Base-by-base conservation (phyloP, 805 yeast genomes). In the Tetrapisispora phaffii region DNA sequence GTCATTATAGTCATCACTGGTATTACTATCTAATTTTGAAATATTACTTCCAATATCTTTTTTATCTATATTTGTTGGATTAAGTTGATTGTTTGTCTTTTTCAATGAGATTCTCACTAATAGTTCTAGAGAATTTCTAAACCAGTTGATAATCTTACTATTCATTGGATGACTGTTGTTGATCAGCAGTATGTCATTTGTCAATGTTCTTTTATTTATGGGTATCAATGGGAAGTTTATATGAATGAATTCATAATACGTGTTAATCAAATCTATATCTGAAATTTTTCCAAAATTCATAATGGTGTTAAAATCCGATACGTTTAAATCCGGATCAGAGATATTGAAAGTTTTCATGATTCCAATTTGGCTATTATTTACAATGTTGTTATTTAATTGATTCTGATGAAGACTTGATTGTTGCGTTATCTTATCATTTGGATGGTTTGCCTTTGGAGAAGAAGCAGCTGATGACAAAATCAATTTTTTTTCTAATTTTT, bases 161-260 rank as follows among this genome's bases (percentile, higher is more conserved):
- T 66, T 58, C 38, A 60, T 47, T 41, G 60, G 63, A 46, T 58
- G 63, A 28, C 66, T 53, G 21, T 56, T 44, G 53, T 55, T 60
- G 8, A 62, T 49, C 16, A 62, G 31, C 31, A 62, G 40, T 12
- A 61, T 50, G 19, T 59, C 63, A 41, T 59, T 57, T 2, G 59
- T 60, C 32, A 63, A 47, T 2, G 66, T 59, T 40, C 49, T 49
- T 42, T 60, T 61, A 47, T 67, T 68, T 31, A 68, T 43, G 2
- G 72, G 72, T 16, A 69, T 55, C 0, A 67, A 53, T 32, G 71
- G 66, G 51, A 69, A 61, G 9, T 63, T 60, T 15, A 67, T 60
- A 45, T 68, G 73, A 24, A 69, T 62, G 53, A 72, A 74, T 47
- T 71, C 75, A 50, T 75, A 75, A 52, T 52, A 77, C 45, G 63